Conservation (phyloP, 345 rosid genomes). For the Heritiera littoralis region DNA sequence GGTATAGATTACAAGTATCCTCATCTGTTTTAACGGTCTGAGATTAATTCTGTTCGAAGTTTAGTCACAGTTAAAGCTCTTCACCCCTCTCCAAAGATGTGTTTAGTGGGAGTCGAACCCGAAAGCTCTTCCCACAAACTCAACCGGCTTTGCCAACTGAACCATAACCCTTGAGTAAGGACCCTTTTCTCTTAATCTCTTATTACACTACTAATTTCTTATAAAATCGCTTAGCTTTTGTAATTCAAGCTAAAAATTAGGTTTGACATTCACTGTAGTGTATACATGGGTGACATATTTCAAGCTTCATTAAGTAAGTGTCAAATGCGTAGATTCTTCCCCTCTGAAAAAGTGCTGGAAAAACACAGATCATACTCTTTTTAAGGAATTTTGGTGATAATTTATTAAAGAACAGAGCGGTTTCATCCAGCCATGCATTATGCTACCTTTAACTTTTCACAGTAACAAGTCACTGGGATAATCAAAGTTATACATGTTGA, state of each 20-base stretch:
- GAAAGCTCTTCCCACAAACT: too few relatives aligned
- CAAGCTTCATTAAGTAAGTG: not conserved
- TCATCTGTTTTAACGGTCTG: too few relatives aligned
- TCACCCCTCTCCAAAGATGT: too few relatives aligned
- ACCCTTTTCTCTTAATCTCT: not conserved
- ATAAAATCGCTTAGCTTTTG: not conserved
- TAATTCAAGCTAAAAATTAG: not conserved
- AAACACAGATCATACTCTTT: not conserved
- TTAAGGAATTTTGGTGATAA: not conserved
- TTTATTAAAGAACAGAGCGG: not conserved
- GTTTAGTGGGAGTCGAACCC: too few relatives aligned
- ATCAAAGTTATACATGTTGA: slow-evolving; percentile 1
- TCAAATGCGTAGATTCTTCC: not conserved
- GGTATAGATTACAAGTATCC: too few relatives aligned
- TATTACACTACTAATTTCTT: not conserved
- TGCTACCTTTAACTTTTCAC: not conserved
- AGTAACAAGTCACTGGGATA: not conserved
- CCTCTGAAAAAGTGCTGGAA: too few relatives aligned
- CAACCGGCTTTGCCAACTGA: too few relatives aligned
- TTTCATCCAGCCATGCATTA: not conserved
- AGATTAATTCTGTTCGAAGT: too few relatives aligned
- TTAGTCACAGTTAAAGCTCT: too few relatives aligned
- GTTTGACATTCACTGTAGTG: not conserved
- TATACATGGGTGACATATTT: not conserved
- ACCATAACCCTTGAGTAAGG: too few relatives aligned